Base-by-base conservation (phyloP, 176 grass and related monocot genomes). In the Rhynchospora tenuis region DNA sequence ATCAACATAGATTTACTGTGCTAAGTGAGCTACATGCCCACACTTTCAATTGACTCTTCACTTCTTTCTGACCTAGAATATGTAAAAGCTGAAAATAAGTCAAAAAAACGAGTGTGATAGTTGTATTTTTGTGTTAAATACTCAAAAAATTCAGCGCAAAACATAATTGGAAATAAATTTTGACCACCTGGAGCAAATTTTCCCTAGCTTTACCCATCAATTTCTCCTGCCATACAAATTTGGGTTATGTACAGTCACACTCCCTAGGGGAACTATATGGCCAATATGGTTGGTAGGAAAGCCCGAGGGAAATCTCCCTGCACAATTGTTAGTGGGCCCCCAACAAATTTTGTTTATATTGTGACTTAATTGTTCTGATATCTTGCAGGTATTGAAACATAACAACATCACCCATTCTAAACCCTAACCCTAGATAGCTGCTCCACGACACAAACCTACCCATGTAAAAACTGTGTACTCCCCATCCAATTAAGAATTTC, bases 51-150 rank as follows among this genome's bases (percentile, higher is more conserved):
- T 3, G 7, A 43, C 16, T 55, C 24, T 76, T 38, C 20, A 1
- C 24, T 76, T 76, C 72, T 76, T 76, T 28, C 47, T 23, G 72
- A 55, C 47, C 72, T 76, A 55, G 24, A 76, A 55, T 76, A 76
- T 55, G 47, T 11, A 76, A 52, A 50, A 16, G 9, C 47, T 5
- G 28, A 14, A 52, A 76, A 28, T 27, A 15, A 75, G 46, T 74
- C 4, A 14, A 24, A 50, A 20, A 68, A 2, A 75, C 14, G 15
- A 75, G n/a, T 28, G n/a, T 54, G 69, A 73, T 50, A 14, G 43
- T 48, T 10, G 70, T 47, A 48, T 19, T 48, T 67, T 31, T 73
- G n/a, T 50, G 20, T 73, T 14, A 47, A 73, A 44, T 48, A 26
- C 50, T 73, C 42, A 73, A 9, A 23, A 73, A 48, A 26, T 9